phyloP scores from a whole-genome alignment of 495 filamentous ascomycete genomes.

The Evernia prunastri region DNA sequence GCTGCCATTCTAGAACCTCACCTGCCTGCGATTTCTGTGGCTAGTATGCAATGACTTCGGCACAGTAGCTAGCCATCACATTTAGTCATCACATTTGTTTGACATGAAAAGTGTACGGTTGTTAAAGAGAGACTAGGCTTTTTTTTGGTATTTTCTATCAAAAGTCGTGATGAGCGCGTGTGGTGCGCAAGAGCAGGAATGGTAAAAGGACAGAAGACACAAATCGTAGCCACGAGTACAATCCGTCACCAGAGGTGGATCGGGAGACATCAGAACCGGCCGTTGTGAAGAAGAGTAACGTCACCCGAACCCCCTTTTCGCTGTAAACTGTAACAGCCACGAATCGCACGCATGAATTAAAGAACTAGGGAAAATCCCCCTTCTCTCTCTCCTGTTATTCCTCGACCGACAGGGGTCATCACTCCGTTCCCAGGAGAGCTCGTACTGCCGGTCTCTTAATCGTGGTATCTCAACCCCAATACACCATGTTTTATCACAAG shows the following conservation, averaged over 20 bases:
- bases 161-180: no score
- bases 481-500: slow-evolving; percentile 15
- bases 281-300: slow-evolving; percentile 24
- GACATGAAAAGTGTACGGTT: no score
- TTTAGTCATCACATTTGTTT: no score
- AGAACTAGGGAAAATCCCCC: slow-evolving; percentile 30
- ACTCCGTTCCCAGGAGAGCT: slow-evolving; percentile 18
- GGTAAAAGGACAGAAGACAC: neutral
- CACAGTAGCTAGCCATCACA: no score
- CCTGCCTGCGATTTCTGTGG: no score
- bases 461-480: slow-evolving; percentile 26
- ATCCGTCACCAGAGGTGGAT: slow-evolving; percentile 28
- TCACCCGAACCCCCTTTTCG: slow-evolving; percentile 17
- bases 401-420: slow-evolving; percentile 23
- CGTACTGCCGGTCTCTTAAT: slow-evolving; percentile 19
- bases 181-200: neutral
- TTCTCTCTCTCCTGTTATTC: slow-evolving; percentile 32
- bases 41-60: no score
- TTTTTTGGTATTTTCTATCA: neutral
- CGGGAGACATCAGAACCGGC: slow-evolving; percentile 54
- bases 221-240: slow-evolving; percentile 48
- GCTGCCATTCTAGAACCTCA: no score
- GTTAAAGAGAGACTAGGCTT: neutral
- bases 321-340: slow-evolving; percentile 17
- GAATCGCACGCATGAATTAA: slow-evolving; percentile 22